Evolutionary conservation across 805 yeast species (phyloP).

Genomic region (Saccharomycopsis lassenensis): DNA sequence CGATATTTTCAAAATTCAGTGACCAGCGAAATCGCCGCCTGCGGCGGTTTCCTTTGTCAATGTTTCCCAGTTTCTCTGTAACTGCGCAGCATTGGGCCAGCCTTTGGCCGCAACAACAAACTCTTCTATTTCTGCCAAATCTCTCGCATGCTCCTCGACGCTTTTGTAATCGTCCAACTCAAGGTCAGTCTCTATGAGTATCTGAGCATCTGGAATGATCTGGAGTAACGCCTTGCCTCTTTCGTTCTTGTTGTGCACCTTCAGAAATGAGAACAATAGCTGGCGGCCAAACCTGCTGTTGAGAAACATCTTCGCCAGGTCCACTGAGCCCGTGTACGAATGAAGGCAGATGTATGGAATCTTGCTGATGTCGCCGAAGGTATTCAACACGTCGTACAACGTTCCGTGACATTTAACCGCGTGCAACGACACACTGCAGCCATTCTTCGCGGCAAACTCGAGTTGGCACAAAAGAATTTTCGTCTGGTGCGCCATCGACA

Average conservation of each 20-base stretch:
- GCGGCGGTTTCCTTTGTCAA: conserved; percentile 6
- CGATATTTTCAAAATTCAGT: too few relatives aligned
- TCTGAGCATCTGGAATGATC: conserved; percentile 26
- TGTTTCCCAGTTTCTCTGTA: conserved; percentile 7
- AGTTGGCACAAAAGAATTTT: conserved; percentile 40
- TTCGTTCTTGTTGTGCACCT: conserved; percentile 31
- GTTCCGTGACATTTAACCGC: conserved; percentile 73
- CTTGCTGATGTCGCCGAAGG: conserved; percentile 16
- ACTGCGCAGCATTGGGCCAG: too few relatives aligned
- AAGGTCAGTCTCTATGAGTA: conserved; percentile 47
- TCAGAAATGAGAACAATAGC: conserved; percentile 44
- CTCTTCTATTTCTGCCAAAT: neutral
- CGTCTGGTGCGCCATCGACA: conserved; percentile 56
- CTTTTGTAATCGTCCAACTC: conserved; percentile 19
- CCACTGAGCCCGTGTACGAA: conserved; percentile 77
- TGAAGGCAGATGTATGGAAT: conserved; percentile 52
- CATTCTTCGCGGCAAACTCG: conserved; percentile 37
- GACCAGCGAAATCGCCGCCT: too few relatives aligned
- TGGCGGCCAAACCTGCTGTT: conserved; percentile 21
- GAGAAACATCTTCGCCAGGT: conserved; percentile 45
- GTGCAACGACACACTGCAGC: conserved; percentile 61
- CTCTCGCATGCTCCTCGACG: neutral
- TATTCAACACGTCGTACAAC: conserved; percentile 35
- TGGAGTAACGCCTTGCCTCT: conserved; percentile 22
- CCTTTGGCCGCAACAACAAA: too few relatives aligned